Percentiles rank a stretch among this genome's conserved stretches.
Conservation (phyloP, 106 monocot genomes). For the Xerophyta viscosa region DNA sequence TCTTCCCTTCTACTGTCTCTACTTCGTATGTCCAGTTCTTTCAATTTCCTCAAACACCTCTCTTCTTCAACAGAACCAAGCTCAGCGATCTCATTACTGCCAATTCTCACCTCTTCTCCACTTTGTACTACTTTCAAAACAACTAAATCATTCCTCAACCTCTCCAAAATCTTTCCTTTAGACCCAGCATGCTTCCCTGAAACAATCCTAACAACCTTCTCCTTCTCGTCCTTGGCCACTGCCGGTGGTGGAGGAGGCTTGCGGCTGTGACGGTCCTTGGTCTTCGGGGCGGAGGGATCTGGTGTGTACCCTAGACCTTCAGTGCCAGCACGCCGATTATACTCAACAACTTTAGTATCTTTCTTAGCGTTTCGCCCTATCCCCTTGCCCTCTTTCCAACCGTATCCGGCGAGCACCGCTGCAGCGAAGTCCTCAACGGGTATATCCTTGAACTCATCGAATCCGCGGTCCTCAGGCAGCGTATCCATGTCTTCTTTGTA, state of each 20-base stretch:
- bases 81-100: conserved; percentile 18
- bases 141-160: neutral
- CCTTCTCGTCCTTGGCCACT: neutral
- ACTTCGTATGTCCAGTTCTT: conserved; percentile 5
- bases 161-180: conserved; percentile 27
- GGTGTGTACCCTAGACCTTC: conserved; percentile 63
- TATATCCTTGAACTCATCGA: conserved; percentile 66
- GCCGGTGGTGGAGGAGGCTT: neutral
- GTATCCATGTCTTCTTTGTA: conserved; percentile 37
- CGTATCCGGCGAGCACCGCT: conserved; percentile 63
- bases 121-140: conserved; percentile 15
- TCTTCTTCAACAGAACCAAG: conserved; percentile 34
- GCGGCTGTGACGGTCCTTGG: neutral
- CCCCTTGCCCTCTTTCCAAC: conserved; percentile 75
- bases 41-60: conserved; percentile 21
- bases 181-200: conserved; percentile 23
- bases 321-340: conserved; percentile 44
- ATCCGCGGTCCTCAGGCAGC: conserved; percentile 62
- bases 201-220: conserved; percentile 23
- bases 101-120: conserved; percentile 22
- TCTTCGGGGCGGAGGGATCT: conserved; percentile 11
- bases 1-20: conserved; percentile 3
- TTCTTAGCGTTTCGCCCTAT: conserved; percentile 54
- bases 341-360: conserved; percentile 59
- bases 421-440: conserved; percentile 58